phyloP scores from a whole-genome alignment of 2,329 filamentous ascomycete species.

The Penicillium sp. region DNA sequence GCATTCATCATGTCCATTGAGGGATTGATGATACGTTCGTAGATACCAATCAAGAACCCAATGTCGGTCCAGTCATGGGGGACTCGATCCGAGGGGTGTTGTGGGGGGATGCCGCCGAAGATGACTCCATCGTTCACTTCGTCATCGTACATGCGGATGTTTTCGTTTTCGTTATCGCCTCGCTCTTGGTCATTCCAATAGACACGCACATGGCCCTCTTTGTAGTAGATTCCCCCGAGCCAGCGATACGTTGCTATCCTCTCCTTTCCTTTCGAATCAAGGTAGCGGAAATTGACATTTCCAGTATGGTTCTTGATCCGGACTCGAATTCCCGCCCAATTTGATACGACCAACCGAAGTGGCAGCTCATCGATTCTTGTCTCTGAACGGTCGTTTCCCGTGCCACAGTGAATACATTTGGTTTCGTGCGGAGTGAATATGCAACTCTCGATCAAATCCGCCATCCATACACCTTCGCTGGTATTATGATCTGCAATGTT shows the following conservation, averaged over 20 bases:
- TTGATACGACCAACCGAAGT: conserved; percentile 30
- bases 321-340: conserved; percentile 6
- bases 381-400: neutral
- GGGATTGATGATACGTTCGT: conserved; percentile 35
- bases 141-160: conserved; percentile 35
- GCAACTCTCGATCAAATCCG: conserved; percentile 19
- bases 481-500: conserved; percentile 9
- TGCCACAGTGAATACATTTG: neutral
- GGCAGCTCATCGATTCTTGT: conserved; percentile 25
- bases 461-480: conserved; percentile 17
- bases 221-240: conserved; percentile 39
- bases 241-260: conserved; percentile 34
- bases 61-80: conserved; percentile 25
- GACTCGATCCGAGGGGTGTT: conserved; percentile 20
- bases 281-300: conserved; percentile 27
- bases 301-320: conserved; percentile 26
- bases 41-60: conserved; percentile 32
- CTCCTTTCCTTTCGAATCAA: conserved; percentile 11
- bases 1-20: conserved; percentile 13
- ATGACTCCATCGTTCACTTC: conserved; percentile 26
- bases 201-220: conserved; percentile 24
- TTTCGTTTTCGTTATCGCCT: conserved; percentile 23
- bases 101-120: conserved; percentile 22
- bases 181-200: conserved; percentile 34
- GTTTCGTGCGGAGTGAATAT: conserved; percentile 5